phyloP scores from a whole-genome alignment of 2,329 filamentous ascomycete genomes.

The Septoria petroselini region DNA sequence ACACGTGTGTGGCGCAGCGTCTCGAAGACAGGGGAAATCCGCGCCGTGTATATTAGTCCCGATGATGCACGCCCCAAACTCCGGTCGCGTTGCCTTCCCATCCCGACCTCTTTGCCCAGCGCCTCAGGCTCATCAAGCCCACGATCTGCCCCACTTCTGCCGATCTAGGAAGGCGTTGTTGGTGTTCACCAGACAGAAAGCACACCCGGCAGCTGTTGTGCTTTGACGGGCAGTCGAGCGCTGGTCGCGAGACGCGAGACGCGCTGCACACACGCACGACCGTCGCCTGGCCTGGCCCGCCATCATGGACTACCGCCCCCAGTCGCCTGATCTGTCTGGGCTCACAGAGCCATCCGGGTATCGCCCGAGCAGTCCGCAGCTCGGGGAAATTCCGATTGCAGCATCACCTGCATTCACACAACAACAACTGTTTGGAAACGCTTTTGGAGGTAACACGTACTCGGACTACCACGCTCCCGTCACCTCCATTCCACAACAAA shows the following conservation, averaged over 20 bases:
- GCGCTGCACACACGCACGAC: neutral
- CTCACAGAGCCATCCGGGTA: conserved; percentile 5
- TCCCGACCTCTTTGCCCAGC: too few species aligned
- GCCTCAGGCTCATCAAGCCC: too few species aligned
- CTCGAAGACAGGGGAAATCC: too few species aligned
- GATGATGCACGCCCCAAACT: too few species aligned
- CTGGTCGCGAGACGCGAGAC: conserved; percentile 3
- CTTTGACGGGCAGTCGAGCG: neutral
- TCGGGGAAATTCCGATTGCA: conserved; percentile 7
- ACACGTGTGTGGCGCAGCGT: too few species aligned
- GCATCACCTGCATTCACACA: conserved; percentile 12
- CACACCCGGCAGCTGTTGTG: too few species aligned
- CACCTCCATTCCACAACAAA: conserved; percentile 27
- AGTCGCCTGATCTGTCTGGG: conserved; percentile 6
- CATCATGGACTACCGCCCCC: conserved; percentile 7
- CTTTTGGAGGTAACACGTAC: conserved; percentile 13
- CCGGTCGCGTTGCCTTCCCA: too few species aligned
- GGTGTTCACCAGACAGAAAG: too few species aligned
- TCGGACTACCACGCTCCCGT: conserved; percentile 20
- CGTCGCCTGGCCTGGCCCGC: neutral
- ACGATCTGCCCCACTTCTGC: too few species aligned
- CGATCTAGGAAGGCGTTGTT: too few species aligned
- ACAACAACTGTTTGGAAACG: conserved; percentile 12
- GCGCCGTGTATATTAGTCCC: too few species aligned
- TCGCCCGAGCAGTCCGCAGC: conserved; percentile 8